Evolutionary conservation across 2,329 filamentous ascomycete species (phyloP), one percentile per base, ranked within the genome.

Genomic region (Phialocephala subalpina): DNA sequence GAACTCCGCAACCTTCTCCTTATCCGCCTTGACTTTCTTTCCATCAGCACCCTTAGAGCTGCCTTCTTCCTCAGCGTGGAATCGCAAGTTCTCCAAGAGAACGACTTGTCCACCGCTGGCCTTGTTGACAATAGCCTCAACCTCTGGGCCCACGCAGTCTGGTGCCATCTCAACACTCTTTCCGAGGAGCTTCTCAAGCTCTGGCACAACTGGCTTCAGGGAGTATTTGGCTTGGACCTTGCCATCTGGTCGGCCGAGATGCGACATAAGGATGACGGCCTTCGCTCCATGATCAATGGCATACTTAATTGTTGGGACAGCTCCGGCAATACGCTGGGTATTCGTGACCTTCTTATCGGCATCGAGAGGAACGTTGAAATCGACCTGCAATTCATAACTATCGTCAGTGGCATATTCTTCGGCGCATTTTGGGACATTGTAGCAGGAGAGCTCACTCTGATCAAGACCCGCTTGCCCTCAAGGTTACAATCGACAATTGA

Each of bases 301-400:
- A 81, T 97, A 90, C 85, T 97, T 97, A 86, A 97, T 97, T 76
- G 94, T 97, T 76, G 94, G 94, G 71, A 97, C 84, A 77, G 96
- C 96, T 78, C 96, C 97, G 77, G 93, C 94, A 78, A 99, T 99
- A 81, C 96, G 94, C 86, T 99, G 96, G 83, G 91, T 93, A 89
- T 99, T 99, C 81, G 96, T 98, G 81, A 99, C 89, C 64, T 97
- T 94, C 85, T 94, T 97, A 79, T 96, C 86, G 74, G 85, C 88
- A 79, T 99, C 94, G 78, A 99, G 93, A 71, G 96, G 96, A 65
- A 99, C 97, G 83, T 99, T 99, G 90, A 99, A 99, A 88, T 99
- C 96, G 81, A 99, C 95, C 94, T 97, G 77, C 60, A 49, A 57
- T 11, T 12, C 49, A 20, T 58, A 57, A 27, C 18, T 61, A 57